Percentiles rank a stretch among this genome's conserved stretches.
phyloP scores from a whole-genome alignment of 148 eudicot species.

The Rheum nobile region DNA sequence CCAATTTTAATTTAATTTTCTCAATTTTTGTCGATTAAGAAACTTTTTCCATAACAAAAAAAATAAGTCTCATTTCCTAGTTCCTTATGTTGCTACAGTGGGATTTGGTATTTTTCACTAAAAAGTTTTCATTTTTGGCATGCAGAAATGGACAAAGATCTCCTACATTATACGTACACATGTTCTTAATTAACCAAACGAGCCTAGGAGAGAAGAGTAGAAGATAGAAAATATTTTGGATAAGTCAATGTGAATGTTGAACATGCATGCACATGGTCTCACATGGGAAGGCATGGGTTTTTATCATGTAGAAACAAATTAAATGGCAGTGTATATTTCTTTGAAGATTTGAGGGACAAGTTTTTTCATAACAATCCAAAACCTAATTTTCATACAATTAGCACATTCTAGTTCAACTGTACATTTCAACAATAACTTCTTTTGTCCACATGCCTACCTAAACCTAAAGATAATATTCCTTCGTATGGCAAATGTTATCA shows the following conservation, averaged over 20 bases:
- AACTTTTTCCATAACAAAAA: no score
- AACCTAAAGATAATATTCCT: neutral
- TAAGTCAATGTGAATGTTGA: slow-evolving; percentile 3
- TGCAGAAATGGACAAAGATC: slow-evolving; percentile 3
- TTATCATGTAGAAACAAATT: neutral
- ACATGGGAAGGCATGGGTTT: slow-evolving; percentile 6
- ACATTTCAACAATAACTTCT: neutral
- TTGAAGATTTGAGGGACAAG: neutral
- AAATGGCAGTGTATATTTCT: neutral
- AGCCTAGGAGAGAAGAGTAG: neutral
- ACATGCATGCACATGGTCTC: slow-evolving; percentile 1
- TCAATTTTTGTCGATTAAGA: no score
- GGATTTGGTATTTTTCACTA: neutral
- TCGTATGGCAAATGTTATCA: no score
- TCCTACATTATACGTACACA: neutral
- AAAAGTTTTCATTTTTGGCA: neutral
- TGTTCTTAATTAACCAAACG: neutral
- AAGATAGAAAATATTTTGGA: neutral
- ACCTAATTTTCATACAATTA: neutral
- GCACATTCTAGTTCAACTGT: neutral
- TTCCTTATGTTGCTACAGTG: no score
- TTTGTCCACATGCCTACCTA: neutral
- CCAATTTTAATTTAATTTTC: no score
- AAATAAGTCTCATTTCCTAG: no score
- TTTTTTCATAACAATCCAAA: neutral